Evolutionary conservation across 805 yeast genomes (phyloP).

Genomic region (Zygosaccharomyces kombuchaensis): DNA sequence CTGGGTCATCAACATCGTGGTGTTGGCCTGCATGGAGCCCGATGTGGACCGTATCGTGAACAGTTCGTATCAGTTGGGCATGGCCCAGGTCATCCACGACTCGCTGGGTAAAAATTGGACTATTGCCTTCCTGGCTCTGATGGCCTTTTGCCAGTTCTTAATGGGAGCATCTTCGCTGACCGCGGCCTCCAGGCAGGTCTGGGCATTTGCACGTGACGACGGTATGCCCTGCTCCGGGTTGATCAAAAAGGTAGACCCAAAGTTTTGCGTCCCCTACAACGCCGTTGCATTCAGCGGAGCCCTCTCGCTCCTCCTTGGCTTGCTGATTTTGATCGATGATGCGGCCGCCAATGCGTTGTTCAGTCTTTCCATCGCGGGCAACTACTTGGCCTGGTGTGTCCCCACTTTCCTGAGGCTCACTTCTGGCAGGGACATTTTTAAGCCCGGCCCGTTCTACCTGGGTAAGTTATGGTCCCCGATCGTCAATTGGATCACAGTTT

Average conservation of each 20-base stretch:
- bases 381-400: constrained; percentile 57
- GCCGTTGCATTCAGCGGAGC: constrained; percentile 53
- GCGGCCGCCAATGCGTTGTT: constrained; percentile 67
- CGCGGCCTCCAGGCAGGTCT: constrained; percentile 60
- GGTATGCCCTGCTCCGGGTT: constrained; percentile 57
- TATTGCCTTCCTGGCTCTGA: constrained; percentile 55
- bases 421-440: constrained; percentile 44
- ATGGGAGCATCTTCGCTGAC: constrained; percentile 61
- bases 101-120: constrained; percentile 63
- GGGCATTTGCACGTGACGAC: constrained; percentile 72
- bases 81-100: constrained; percentile 60
- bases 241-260: constrained; percentile 52
- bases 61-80: constrained; percentile 50
- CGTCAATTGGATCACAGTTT: constrained; percentile 43
- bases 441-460: constrained; percentile 60
- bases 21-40: constrained; percentile 49
- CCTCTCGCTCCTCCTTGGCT: constrained; percentile 51
- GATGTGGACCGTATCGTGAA: constrained; percentile 39
- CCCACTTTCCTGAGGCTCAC: constrained; percentile 55
- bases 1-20: constrained; percentile 49
- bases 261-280: constrained; percentile 54
- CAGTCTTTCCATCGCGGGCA: constrained; percentile 58
- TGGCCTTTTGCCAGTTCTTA: constrained; percentile 55
- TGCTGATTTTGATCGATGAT: constrained; percentile 52
- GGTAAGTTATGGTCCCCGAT: constrained; percentile 44